Conservation (phyloP, 768 basidiomycete genomes). For the Kwoniella botswanensis region DNA sequence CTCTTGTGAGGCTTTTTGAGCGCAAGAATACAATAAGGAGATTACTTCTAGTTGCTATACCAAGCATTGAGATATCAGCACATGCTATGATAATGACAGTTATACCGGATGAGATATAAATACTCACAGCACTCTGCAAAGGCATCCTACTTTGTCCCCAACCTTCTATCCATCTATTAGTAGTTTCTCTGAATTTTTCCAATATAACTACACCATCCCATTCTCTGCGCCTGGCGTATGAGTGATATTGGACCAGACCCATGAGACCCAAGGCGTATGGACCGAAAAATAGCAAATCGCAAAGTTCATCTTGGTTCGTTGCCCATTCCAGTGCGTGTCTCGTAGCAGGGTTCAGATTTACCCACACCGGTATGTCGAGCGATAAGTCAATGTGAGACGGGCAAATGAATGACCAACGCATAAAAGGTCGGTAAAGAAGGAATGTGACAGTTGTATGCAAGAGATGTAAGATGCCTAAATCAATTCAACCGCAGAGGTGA, state of each 20-base stretch:
- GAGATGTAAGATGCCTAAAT: slow-evolving; percentile 27
- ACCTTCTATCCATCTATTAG: slow-evolving; percentile 21
- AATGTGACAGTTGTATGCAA: slow-evolving; percentile 14
- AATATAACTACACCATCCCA: slow-evolving; percentile 30
- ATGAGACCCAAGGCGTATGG: slow-evolving; percentile 25
- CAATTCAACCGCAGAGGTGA: not conserved
- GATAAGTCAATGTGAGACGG: slow-evolving; percentile 24
- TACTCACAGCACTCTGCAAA: slow-evolving; percentile 18
- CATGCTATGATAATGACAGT: not conserved
- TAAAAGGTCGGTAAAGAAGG: slow-evolving; percentile 32
- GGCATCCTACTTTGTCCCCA: slow-evolving; percentile 20
- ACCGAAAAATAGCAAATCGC: slow-evolving; percentile 19
- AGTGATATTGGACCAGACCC: slow-evolving; percentile 28
- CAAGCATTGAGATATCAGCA: not conserved
- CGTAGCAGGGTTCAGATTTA: slow-evolving; percentile 14
- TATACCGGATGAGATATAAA: not conserved
- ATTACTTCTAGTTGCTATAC: slow-evolving; percentile 21
- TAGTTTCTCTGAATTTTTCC: slow-evolving; percentile 19
- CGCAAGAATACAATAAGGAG: slow-evolving; percentile 11
- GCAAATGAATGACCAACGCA: slow-evolving; percentile 33
- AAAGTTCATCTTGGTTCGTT: slow-evolving; percentile 28
- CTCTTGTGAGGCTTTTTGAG: slow-evolving; percentile 10
- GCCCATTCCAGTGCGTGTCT: slow-evolving; percentile 29
- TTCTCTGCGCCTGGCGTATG: slow-evolving; percentile 28
- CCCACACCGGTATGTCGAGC: slow-evolving; percentile 24